A percentile compares a stretch with the other conserved stretches of the same genome.
These are phyloP conservation scores for Mucor irregularis DNA, from an alignment of 371 early-diverging fungal genomes.

Conservation along the genomic window DNA sequence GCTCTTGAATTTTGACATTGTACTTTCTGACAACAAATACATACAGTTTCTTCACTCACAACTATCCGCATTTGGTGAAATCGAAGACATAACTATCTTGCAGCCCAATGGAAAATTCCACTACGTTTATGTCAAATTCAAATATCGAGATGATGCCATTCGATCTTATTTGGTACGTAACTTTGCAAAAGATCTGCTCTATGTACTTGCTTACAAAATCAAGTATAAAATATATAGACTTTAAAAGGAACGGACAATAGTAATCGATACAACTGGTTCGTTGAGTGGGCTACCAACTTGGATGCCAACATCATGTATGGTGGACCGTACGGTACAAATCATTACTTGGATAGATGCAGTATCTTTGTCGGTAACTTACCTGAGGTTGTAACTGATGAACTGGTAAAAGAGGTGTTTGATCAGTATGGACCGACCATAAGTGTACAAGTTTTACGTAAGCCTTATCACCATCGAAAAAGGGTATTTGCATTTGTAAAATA, in stretches of 20 bases:
- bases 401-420: slow-evolving; percentile 53
- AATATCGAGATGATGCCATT: slow-evolving; percentile 83
- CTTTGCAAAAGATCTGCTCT: not conserved
- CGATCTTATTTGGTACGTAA: slow-evolving; percentile 62
- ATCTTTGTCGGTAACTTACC: slow-evolving; percentile 77
- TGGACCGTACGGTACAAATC: not conserved
- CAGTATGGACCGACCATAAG: slow-evolving; percentile 59
- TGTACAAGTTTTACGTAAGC: slow-evolving; percentile 51
- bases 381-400: slow-evolving; percentile 45
- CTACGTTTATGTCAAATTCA: slow-evolving; percentile 73
- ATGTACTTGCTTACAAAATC: not conserved
- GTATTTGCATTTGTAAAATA: slow-evolving; percentile 75
- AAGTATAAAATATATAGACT: not conserved
- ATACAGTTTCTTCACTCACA: slow-evolving; percentile 11
- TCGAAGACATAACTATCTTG: slow-evolving; percentile 71
- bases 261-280: slow-evolving; percentile 43
- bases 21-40: not conserved
- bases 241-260: not conserved
- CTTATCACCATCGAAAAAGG: slow-evolving; percentile 8
- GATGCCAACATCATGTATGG: slow-evolving; percentile 21
- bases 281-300: slow-evolving; percentile 72
- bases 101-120: slow-evolving; percentile 47
- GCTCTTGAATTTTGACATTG: no score
- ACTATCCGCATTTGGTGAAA: slow-evolving; percentile 54
- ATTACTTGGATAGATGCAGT: slow-evolving; percentile 48